phyloP scores from a whole-genome alignment of 1,139 yeast genomes.

The Candida labiduridarum region DNA sequence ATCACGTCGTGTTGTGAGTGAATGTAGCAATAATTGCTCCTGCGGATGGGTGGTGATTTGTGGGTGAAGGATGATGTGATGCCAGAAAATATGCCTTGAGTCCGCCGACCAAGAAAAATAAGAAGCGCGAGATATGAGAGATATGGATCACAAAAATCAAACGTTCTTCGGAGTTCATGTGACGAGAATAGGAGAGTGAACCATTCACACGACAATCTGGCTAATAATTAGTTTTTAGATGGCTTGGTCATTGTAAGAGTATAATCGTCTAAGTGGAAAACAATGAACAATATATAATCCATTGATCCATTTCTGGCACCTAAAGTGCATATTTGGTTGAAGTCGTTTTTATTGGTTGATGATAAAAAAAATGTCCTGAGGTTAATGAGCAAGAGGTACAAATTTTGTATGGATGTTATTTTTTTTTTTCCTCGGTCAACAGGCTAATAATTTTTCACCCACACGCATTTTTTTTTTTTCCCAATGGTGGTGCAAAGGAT shows the following conservation, averaged over 20 bases:
- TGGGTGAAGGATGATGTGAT: background rate
- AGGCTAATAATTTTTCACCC: background rate
- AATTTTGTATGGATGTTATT: background rate
- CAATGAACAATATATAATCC: background rate
- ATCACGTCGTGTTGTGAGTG: background rate
- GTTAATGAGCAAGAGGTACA: background rate
- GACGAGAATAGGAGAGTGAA: background rate
- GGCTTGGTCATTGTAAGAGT: background rate
- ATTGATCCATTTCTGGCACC: background rate
- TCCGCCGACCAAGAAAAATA: background rate
- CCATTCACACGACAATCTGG: background rate
- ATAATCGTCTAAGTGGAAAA: background rate
- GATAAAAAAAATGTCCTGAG: background rate
- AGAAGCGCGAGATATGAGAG: background rate
- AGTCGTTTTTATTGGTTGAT: too few species aligned
- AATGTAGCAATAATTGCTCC: too few species aligned
- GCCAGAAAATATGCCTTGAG: background rate
- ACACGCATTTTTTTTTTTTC: background rate
- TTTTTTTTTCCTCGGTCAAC: slow-evolving; percentile 1
- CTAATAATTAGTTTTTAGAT: background rate
- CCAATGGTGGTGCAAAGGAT: background rate
- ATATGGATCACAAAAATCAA: background rate
- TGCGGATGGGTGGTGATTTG: background rate
- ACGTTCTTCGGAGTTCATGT: slow-evolving; percentile 2
- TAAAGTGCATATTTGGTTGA: background rate